Conservation (phyloP, 2,329 filamentous ascomycete species). For the Xylaria sp. region DNA sequence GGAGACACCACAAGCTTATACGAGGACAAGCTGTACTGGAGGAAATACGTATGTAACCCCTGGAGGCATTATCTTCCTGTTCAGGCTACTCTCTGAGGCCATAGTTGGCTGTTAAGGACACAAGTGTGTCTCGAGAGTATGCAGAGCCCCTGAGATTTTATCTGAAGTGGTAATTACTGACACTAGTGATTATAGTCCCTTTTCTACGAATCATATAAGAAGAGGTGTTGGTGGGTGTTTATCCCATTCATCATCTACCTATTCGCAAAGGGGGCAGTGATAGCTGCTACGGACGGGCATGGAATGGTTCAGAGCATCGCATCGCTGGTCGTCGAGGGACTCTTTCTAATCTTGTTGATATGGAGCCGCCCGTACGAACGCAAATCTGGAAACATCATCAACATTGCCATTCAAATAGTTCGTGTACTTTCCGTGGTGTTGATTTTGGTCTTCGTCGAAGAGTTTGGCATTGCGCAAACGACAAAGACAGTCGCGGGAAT, state of each 20-base stretch:
- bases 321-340: constrained; percentile 79
- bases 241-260: constrained; percentile 88
- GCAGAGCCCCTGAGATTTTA: too few species aligned
- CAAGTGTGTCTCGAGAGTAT: too few species aligned
- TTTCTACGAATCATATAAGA: constrained; percentile 96
- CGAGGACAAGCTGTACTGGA: constrained; percentile 88
- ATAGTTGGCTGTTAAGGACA: too few species aligned
- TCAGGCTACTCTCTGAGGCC: too few species aligned
- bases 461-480: constrained; percentile 86
- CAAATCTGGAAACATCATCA: constrained; percentile 89
- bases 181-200: too few species aligned
- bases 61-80: too few species aligned
- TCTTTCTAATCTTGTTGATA: constrained; percentile 79
- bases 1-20: constrained; percentile 78
- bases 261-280: constrained; percentile 84
- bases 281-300: constrained; percentile 84
- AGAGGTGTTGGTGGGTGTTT: constrained; percentile 96
- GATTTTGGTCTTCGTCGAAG: constrained; percentile 91
- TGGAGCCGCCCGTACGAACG: constrained; percentile 88
- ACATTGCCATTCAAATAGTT: constrained; percentile 87
- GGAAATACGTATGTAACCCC: too few species aligned
- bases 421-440: constrained; percentile 87
- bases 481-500: constrained; percentile 94
- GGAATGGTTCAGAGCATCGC: constrained; percentile 81
- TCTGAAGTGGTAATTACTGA: too few species aligned